Base-by-base conservation (phyloP, 1,139 yeast genomes). In the Yamadazyma songkhlaensis region DNA sequence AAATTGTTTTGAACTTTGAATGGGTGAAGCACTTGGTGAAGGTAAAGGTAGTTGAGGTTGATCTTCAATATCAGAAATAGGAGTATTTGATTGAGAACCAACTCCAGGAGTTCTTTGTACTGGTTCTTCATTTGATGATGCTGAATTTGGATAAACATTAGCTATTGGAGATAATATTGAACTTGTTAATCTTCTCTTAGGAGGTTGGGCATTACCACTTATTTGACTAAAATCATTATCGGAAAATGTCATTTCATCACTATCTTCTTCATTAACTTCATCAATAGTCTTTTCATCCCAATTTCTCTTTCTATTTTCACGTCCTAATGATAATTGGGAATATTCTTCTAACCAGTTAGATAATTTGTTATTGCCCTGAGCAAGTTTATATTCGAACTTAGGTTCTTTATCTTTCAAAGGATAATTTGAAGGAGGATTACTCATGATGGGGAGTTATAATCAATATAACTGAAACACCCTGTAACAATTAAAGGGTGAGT, bases 11-110 rank as follows among this genome's bases (percentile, higher is more conserved):
- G 31, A 25, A 29, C 53, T 55, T 43, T 74, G 81, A 6, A 70
- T 72, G 0, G 86, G 86, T 1, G 85, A 79, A 1, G 86, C 87
- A 49, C 82, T 76, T 0, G 87, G 87, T 5, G 84, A 79, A 0
- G 86, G 86, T 23, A 80, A 62, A 0, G 84, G 84, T 13, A 77
- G 79, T 37, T 64, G 72, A 2, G 64, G 58, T 27, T 53, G 60
- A 12, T 63, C 67, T 31, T 64, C 71, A 13, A 60, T 50, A 37
- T 67, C 74, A 8, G 70, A 62, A 4, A 64, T 51, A 0, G 74
- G 73, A 7, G 72, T 62, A 33, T 56, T 64, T 0, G 67, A 51
- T 9, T 67, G 67, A 2, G 42, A 22, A 14, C 17, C 42, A n/a
- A 38, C 39, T 12, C 41, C 43, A 17, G 38, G 40, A 25, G 40